These are phyloP conservation scores for Tremellales sp. DNA, from an alignment of 1,284 basidiomycete species.

Conservation along the genomic window DNA sequence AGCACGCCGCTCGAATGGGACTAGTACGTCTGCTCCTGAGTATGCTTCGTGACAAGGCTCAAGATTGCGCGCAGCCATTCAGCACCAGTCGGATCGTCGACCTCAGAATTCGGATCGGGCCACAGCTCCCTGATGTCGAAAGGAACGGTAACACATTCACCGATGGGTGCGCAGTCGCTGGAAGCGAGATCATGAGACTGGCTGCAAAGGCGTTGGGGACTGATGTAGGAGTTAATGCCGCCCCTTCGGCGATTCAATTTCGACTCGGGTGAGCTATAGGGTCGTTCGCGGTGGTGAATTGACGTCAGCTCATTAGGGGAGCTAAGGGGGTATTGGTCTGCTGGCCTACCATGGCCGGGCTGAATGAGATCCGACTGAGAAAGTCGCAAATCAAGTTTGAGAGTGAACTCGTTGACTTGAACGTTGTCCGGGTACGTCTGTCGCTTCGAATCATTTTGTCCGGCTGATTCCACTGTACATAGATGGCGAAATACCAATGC, in stretches of 20 bases:
- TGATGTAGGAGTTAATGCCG: constrained; percentile 21
- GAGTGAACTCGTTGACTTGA: constrained; percentile 32
- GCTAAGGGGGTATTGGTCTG: constrained; percentile 46
- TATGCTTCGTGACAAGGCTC: neutral
- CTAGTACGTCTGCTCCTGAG: constrained; percentile 23
- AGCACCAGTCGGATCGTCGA: constrained; percentile 38
- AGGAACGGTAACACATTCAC: constrained; percentile 39
- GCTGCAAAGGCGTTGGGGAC: constrained; percentile 39
- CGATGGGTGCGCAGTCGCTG: constrained; percentile 45
- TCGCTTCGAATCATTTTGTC: neutral
- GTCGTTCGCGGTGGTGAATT: neutral
- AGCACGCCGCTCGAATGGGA: constrained; percentile 44
- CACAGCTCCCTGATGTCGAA: constrained; percentile 24
- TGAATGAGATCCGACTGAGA: constrained; percentile 37
- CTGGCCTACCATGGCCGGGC: constrained; percentile 35
- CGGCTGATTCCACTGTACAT: neutral
- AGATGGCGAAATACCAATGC: constrained; percentile 45
- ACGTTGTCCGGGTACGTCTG: constrained; percentile 39
- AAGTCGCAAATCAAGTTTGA: constrained; percentile 45
- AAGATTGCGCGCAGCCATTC: constrained; percentile 35
- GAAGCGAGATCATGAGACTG: constrained; percentile 31
- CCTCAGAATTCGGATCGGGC: constrained; percentile 26
- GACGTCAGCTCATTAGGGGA: constrained; percentile 30
- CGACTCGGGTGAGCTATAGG: constrained; percentile 35
- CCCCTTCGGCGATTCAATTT: constrained; percentile 47